Base-by-base conservation (phyloP, 495 filamentous ascomycete genomes). In the Hyaloscypha finlandica region DNA sequence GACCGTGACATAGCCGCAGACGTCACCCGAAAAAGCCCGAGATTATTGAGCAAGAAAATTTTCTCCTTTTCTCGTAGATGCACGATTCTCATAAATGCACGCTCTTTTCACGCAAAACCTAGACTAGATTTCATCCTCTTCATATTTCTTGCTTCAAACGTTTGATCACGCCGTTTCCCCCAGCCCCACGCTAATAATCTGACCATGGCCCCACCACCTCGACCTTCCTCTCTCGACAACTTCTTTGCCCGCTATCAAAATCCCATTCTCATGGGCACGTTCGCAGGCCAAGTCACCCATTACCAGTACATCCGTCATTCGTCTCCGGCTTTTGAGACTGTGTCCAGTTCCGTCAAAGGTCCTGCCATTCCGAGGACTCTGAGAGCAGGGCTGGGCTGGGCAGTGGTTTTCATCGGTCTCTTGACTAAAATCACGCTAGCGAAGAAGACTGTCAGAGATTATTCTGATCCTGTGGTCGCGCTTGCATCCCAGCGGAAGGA, bases 381-480 rank as follows among this genome's bases (percentile, higher is more conserved):
- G 58, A 62, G 61, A 62, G 71, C 71, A 25, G 71, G 71, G 14
- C 56, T 73, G 14, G 68, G 62, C 20, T 73, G 71, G 71, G 68
- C 65, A 29, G 61, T 67, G 6, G 68, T 71, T 4, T 73, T 68
- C 37, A 30, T 71, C 37, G 71, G 65, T 19, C 35, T 73, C 1
- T 56, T 73, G 14, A 71, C 67, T 16, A 29, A 67, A 32, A 71
- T 68, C 30, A 71, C 71, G 2, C n/a, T 68, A 12, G 64, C 71
- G 20, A 68, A 71, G 35, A 66, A 66, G 25, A 51, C 65, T 6
- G 59, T 73, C 16, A 64, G 60, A 59, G 65, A 70, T 30, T 52
- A 67, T 25, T 56, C 29, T n/a, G 68, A 71, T 64, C 71, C 71
- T n/a, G 61, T 73, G 11, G 29, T 65, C 6, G 42, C 59, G 31